Base-by-base conservation (phyloP, 441 rosid genomes). In the Croton setiger region DNA sequence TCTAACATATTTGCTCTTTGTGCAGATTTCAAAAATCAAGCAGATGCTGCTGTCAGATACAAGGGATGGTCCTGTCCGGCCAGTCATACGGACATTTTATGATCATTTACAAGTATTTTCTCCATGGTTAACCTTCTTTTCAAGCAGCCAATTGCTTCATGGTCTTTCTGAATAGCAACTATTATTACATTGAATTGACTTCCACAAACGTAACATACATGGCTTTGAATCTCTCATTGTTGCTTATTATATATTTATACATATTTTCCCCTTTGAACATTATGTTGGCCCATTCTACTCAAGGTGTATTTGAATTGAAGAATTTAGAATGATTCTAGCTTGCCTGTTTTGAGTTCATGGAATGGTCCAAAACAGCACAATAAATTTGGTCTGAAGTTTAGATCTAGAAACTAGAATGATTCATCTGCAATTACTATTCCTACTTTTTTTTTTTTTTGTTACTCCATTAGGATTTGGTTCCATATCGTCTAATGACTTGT, bases 1-100 rank as follows among this genome's bases (percentile, higher is more conserved):
- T 67, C 17, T 35, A 36, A 33, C 66, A 39, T 49, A 17, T 64
- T 70, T 74, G 65, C 74, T 71, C 55, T 67, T 64, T 18, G 14
- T 74, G 68, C 74, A 92, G 96, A 76, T 88, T 44, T 82, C 90
- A 54, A 92, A 92, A 83, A 79, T 92, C 49, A 92, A 92, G 73
- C 96, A 89, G 84, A 89, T 88, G 92, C 76, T 89, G 88, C 74
- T 78, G 39, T 84, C 86, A 33, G 88, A 88, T 76, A 27, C 82
- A 41, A 84, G 83, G 71, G 93, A 92, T 67, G 87, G 83, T 66
- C 83, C 85, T 60, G 83, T 87, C 53, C 82, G 92, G 69, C 89
- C 92, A 57, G 89, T 89, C 74, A 86, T 87, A 74, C 78, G 96
- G 31, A 92, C 91, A n/a, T 92, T 87, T 88, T 92, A 88, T 76